phyloP scores from a whole-genome alignment of 2,329 filamentous ascomycete genomes.

The Phaeosphaeriaceae sp. region DNA sequence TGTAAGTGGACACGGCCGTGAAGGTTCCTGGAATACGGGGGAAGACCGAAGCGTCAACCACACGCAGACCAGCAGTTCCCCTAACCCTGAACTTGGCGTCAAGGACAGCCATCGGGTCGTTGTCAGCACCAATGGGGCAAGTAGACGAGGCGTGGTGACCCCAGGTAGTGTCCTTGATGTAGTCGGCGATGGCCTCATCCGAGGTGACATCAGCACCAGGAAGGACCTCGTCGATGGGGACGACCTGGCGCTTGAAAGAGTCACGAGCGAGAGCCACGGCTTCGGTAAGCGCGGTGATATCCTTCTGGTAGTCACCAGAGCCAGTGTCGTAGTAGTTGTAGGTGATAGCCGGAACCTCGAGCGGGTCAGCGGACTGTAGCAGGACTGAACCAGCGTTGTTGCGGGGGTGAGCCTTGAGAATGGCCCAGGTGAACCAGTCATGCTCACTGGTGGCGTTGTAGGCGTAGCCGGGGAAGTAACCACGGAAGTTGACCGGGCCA shows the following conservation, averaged over 20 bases:
- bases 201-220: slow-evolving; percentile 57
- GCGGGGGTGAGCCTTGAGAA: slow-evolving; percentile 68
- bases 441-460: slow-evolving; percentile 59
- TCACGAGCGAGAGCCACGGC: slow-evolving; percentile 60
- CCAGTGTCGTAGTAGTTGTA: slow-evolving; percentile 54
- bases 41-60: slow-evolving; percentile 49
- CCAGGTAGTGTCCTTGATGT: slow-evolving; percentile 40
- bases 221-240: slow-evolving; percentile 53
- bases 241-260: slow-evolving; percentile 34
- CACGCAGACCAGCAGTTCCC: slow-evolving; percentile 60
- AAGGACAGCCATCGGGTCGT: slow-evolving; percentile 61
- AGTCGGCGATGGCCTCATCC: slow-evolving; percentile 38
- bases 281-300: slow-evolving; percentile 62
- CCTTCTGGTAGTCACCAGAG: slow-evolving; percentile 67
- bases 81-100: slow-evolving; percentile 60
- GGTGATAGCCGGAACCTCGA: slow-evolving; percentile 66
- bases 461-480: slow-evolving; percentile 64
- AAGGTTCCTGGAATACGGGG: slow-evolving; percentile 59
- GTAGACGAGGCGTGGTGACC: slow-evolving; percentile 66
- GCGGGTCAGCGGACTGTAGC: slow-evolving; percentile 67
- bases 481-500: slow-evolving; percentile 61
- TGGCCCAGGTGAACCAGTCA: slow-evolving; percentile 58
- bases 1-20: slow-evolving; percentile 61
- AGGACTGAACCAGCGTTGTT: slow-evolving; percentile 68
- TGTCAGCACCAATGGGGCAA: slow-evolving; percentile 61